phyloP scores from a whole-genome alignment of 2,329 filamentous ascomycete genomes.

The Colletotrichum karsti region DNA sequence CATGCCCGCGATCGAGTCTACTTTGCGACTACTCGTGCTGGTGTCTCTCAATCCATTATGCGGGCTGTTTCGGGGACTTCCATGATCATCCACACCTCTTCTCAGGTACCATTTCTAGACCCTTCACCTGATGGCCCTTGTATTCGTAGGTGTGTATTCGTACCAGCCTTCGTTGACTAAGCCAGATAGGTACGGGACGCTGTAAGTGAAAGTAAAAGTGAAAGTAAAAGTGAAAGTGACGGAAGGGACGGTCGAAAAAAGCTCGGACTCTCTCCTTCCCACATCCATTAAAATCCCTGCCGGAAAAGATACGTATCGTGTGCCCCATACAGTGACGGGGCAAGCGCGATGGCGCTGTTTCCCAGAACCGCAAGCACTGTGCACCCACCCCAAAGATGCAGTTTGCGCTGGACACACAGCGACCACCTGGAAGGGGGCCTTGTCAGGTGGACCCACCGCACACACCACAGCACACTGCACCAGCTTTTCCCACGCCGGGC shows the following conservation, averaged over 20 bases:
- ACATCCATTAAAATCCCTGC: conserved; percentile 24
- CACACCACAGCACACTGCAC: no score
- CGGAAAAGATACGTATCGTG: background rate
- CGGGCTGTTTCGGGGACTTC: conserved; percentile 40
- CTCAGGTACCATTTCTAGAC: conserved; percentile 48
- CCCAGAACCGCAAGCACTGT: conserved; percentile 5
- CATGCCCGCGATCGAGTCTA: background rate
- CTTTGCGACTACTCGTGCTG: no score
- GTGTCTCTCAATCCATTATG: background rate
- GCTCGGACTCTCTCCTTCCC: conserved; percentile 9
- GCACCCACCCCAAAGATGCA: conserved; percentile 10
- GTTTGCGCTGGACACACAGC: conserved; percentile 26
- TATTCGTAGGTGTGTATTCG: no score
- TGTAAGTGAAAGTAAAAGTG: background rate
- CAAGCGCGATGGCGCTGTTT: background rate
- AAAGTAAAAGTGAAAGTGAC: background rate
- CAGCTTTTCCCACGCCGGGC: background rate
- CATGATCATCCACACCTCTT: conserved; percentile 54
- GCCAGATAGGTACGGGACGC: no score
- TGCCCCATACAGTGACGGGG: conserved; percentile 14
- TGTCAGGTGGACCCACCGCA: conserved; percentile 22
- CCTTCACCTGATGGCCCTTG: background rate
- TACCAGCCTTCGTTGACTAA: no score
- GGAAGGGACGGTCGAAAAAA: conserved; percentile 21
- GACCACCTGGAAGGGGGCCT: background rate